Base-by-base conservation (phyloP, 1,284 basidiomycete genomes). In the Ceratobasidium sp. region DNA sequence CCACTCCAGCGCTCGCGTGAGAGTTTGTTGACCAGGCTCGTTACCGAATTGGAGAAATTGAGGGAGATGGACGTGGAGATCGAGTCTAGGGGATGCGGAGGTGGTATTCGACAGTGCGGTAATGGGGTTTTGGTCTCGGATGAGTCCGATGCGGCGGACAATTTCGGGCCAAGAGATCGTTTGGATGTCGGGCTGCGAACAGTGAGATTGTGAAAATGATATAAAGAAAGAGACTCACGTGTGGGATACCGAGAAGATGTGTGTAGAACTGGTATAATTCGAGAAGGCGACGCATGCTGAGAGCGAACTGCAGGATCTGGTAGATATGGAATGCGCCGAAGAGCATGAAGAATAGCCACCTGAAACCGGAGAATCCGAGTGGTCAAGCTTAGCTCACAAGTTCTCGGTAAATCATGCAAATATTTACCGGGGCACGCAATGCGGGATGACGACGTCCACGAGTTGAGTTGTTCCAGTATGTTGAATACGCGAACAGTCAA, bases 131-230 rank as follows among this genome's bases (percentile, higher is more conserved):
- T 95, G 92, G 83, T 97, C 93, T n/a, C 95, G 91, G 78, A 97
- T 96, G 12, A 92, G 88, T 54, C 91, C 92, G 80, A 99, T 94
- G 52, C 96, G 91, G 26, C 94, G 90, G 65, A 99, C 97, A 68
- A 99, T 91, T 83, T 96, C 94, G 4, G 95, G 92, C 97, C 97
- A 99, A 0, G 97, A 93, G 61, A 99, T 96, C 0, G 97, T 98
- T 85, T 96, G 96, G 64, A 99, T 96, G 84, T 99, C 97, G 78
- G 91, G 93, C 96, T 98, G 92, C 88, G 59, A 42, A 20, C 13
- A 6, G 42, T 44, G 73, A 65, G 52, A 46, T 50, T 38, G 15
- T n/a, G 20, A 23, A 46, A 3, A n/a, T n/a, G n/a, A n/a, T n/a
- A n/a, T n/a, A n/a, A n/a, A n/a, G n/a, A n/a, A n/a, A n/a, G n/a